Conservation (phyloP, 2,329 filamentous ascomycete species). For the Niveomyces coronatus region DNA sequence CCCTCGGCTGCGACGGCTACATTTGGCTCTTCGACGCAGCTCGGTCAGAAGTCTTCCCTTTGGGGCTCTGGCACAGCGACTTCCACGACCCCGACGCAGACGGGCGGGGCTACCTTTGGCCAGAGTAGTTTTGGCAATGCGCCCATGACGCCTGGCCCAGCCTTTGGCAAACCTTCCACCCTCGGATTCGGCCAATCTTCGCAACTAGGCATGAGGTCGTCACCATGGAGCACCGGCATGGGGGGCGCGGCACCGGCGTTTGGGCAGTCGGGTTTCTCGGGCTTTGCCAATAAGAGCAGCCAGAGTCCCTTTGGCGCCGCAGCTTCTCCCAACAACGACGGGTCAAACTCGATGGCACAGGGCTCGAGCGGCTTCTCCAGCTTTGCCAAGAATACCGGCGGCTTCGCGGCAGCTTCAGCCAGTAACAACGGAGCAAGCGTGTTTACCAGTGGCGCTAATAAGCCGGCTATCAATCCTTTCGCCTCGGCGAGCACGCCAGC, state of each 20-base stretch:
- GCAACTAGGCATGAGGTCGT: slow-evolving; percentile 35
- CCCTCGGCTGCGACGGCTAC: slow-evolving; percentile 27
- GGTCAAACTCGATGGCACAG: slow-evolving; percentile 9
- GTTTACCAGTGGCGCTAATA: slow-evolving; percentile 26
- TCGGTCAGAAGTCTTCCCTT: slow-evolving; percentile 41
- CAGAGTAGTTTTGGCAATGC: slow-evolving; percentile 33
- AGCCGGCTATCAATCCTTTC: slow-evolving; percentile 24
- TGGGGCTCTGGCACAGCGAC: slow-evolving; percentile 32
- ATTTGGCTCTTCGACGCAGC: slow-evolving; percentile 36
- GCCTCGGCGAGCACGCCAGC: slow-evolving; percentile 17
- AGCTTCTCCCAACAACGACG: slow-evolving; percentile 7
- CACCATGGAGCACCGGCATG: slow-evolving; percentile 39
- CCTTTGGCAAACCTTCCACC: slow-evolving; percentile 39
- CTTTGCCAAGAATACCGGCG: slow-evolving; percentile 45
- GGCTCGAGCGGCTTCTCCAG: slow-evolving; percentile 39
- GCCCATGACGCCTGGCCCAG: slow-evolving; percentile 26
- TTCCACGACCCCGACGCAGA: slow-evolving; percentile 19
- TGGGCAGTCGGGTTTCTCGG: slow-evolving; percentile 42
- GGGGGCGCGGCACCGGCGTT: slow-evolving; percentile 33
- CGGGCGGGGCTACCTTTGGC: slow-evolving; percentile 32
- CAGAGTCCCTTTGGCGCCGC: slow-evolving; percentile 29
- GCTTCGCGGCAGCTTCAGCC: slow-evolving; percentile 40
- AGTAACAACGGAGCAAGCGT: slow-evolving; percentile 24
- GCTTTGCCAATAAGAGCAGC: slow-evolving; percentile 25
- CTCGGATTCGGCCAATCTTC: slow-evolving; percentile 45